These are phyloP conservation scores for Hypoxylon crocopeplum DNA, from an alignment of 495 filamentous ascomycete genomes.

Conservation along the genomic window DNA sequence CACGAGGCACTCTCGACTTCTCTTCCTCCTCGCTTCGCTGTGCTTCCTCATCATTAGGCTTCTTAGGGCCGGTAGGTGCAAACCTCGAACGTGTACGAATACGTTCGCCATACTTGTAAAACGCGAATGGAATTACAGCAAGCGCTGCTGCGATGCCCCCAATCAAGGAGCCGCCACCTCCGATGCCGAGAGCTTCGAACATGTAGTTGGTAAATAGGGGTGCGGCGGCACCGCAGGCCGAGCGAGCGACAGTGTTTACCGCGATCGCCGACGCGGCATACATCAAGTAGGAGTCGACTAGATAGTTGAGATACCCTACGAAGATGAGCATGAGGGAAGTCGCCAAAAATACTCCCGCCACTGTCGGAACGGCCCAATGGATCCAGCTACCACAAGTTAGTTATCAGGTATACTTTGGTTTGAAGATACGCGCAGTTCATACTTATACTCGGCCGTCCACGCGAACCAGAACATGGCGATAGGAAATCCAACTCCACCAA, in stretches of 20 bases:
- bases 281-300: conserved; percentile 73
- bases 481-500: conserved; percentile 57
- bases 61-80: conserved; percentile 42
- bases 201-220: conserved; percentile 74
- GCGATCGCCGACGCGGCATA: conserved; percentile 73
- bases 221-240: conserved; percentile 64
- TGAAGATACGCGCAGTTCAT: no score
- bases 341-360: conserved; percentile 49
- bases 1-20: background rate
- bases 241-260: conserved; percentile 63
- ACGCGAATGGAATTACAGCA: conserved; percentile 57
- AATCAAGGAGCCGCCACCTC: conserved; percentile 56
- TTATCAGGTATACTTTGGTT: no score
- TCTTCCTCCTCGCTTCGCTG: conserved; percentile 12
- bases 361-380: conserved; percentile 57
- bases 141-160: conserved; percentile 52
- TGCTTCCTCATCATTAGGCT: conserved; percentile 24
- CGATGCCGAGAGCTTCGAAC: conserved; percentile 56
- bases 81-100: conserved; percentile 50
- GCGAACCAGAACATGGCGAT: conserved; percentile 63
- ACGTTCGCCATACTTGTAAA: conserved; percentile 57
- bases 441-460: conserved; percentile 47
- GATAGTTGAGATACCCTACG: conserved; percentile 67
- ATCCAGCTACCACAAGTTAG: conserved; percentile 34
- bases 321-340: conserved; percentile 48